These are phyloP conservation scores for Claviceps sp. DNA, from an alignment of 2,329 filamentous ascomycete species.

Conservation along the genomic window DNA sequence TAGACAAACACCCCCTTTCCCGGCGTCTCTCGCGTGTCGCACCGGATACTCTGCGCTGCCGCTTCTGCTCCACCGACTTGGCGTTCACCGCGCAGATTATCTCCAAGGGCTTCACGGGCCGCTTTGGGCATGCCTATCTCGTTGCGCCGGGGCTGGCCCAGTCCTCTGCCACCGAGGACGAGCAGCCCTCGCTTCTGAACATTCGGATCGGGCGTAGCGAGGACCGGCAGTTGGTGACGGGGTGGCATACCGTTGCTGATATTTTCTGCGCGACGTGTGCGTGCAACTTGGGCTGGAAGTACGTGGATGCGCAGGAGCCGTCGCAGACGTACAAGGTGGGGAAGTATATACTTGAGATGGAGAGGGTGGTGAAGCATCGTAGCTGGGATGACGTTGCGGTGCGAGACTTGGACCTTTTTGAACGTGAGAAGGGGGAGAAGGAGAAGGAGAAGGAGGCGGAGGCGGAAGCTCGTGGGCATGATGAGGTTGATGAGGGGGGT, in stretches of 20 bases:
- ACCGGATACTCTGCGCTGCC: conserved; percentile 45
- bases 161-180: not conserved
- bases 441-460: conserved; percentile 3
- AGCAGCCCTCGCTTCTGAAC: conserved; percentile 31
- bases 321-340: conserved; percentile 54
- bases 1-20: not conserved
- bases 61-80: conserved; percentile 45
- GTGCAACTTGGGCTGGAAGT: conserved; percentile 52
- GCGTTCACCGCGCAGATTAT: conserved; percentile 48
- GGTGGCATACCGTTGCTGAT: conserved; percentile 50
- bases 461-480: not conserved
- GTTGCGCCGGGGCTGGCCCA: conserved; percentile 29
- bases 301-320: conserved; percentile 46
- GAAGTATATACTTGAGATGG: conserved; percentile 54
- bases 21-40: conserved; percentile 27
- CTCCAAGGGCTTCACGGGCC: conserved; percentile 52
- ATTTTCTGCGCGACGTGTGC: conserved; percentile 44
- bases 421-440: conserved; percentile 3
- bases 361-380: conserved; percentile 37
- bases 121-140: conserved; percentile 50
- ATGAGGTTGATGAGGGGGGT: not conserved
- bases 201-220: conserved; percentile 40
- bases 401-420: conserved; percentile 4
- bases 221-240: conserved; percentile 46
- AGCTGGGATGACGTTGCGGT: conserved; percentile 32